A percentile compares a stretch with the other conserved stretches of the same genome.
phyloP scores from a whole-genome alignment of 371 early-diverging fungal genomes.

The Batkoa obscura region DNA sequence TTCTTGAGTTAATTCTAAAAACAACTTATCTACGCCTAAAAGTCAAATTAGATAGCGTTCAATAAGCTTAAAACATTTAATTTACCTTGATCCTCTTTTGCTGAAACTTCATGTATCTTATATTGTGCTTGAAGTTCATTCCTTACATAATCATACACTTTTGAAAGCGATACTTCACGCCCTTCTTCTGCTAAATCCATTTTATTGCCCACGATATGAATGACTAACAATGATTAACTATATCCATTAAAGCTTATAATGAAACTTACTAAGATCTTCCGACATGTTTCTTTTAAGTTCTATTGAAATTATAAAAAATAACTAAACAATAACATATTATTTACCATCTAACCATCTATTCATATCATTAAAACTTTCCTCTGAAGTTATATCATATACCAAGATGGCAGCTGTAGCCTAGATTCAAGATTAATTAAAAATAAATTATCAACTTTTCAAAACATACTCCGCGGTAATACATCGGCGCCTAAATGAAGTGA shows the following conservation, averaged over 20 bases:
- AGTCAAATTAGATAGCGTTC: neutral
- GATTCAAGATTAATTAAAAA: neutral
- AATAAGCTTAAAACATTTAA: neutral
- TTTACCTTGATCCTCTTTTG: constrained; percentile 48
- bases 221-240: constrained; percentile 21
- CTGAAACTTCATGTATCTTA: constrained; percentile 43
- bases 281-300: constrained; percentile 51
- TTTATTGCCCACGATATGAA: constrained; percentile 59
- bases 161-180: constrained; percentile 33
- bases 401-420: constrained; percentile 43
- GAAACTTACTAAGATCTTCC: constrained; percentile 26
- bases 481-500: constrained; percentile 24
- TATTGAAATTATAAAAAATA: constrained; percentile 10
- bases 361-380: constrained; percentile 35
- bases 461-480: constrained; percentile 57
- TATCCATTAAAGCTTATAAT: neutral
- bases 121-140: constrained; percentile 33
- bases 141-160: constrained; percentile 34
- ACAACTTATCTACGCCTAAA: constrained; percentile 30
- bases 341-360: constrained; percentile 41
- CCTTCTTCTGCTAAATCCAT: constrained; percentile 37
- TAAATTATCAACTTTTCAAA: constrained; percentile 6
- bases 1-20: constrained; percentile 30
- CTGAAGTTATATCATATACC: constrained; percentile 39
- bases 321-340: neutral